Evolutionary conservation across 176 grass and related monocot species (phyloP).

Genomic region (Avena eriantha): DNA sequence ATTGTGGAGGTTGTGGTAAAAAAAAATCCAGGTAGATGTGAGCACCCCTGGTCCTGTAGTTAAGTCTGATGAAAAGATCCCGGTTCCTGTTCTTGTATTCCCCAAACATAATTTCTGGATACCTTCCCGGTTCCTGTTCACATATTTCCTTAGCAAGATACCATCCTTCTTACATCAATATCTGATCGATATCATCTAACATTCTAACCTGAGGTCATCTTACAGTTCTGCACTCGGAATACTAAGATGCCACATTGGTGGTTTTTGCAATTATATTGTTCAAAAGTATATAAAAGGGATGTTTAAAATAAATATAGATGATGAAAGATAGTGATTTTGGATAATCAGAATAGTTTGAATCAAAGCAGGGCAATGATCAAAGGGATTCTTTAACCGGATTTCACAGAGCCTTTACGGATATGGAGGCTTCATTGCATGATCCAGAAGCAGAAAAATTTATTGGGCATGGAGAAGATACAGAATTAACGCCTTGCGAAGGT

Average conservation of each 20-base stretch:
- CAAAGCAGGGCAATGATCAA: constrained; percentile 36
- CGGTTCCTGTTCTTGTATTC: constrained; percentile 18
- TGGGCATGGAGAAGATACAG: constrained; percentile 52
- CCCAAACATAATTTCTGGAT: not conserved
- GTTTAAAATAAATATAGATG: constrained; percentile 14
- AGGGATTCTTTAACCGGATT: constrained; percentile 31
- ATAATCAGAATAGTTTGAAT: constrained; percentile 35
- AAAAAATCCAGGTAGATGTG: not conserved
- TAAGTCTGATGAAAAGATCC: not conserved
- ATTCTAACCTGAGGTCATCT: not conserved
- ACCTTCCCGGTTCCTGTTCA: constrained; percentile 13
- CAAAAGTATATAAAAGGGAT: not conserved
- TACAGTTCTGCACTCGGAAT: not conserved
- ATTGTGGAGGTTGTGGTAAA: too few relatives aligned
- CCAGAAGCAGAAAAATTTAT: constrained; percentile 43
- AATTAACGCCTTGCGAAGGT: constrained; percentile 64
- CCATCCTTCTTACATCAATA: constrained; percentile 1
- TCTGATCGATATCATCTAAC: constrained; percentile 35
- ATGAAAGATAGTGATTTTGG: constrained; percentile 33
- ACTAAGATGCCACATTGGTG: constrained; percentile 17
- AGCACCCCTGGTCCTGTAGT: not conserved
- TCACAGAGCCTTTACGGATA: constrained; percentile 18
- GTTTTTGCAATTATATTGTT: constrained; percentile 21
- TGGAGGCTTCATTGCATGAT: constrained; percentile 37
- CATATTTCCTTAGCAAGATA: not conserved